Conservation (phyloP, 768 basidiomycete genomes). For the Clitopilus passeckerianus region DNA sequence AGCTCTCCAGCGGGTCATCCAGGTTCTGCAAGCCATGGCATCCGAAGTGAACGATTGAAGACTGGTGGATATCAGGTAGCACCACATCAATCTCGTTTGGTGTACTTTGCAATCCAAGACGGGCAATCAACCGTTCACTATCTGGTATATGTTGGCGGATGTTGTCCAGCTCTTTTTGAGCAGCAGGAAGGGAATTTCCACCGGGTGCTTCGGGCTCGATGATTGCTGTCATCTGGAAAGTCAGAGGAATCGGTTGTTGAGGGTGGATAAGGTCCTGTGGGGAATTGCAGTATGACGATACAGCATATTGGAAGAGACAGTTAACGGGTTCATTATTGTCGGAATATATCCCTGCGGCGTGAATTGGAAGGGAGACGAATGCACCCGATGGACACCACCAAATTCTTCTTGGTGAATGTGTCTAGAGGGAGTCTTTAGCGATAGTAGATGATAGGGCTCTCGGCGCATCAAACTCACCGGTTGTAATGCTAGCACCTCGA, state of each 20-base stretch:
- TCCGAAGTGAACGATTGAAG: constrained; percentile 15
- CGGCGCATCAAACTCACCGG: neutral
- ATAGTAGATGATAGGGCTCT: neutral
- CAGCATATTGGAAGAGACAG: constrained; percentile 7
- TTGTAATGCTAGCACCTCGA: neutral
- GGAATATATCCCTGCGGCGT: constrained; percentile 9
- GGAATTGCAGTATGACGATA: constrained; percentile 16
- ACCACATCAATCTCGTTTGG: neutral
- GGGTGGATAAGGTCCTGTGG: neutral
- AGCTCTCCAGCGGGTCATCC: constrained; percentile 10
- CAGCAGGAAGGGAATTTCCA: neutral
- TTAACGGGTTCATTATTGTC: neutral
- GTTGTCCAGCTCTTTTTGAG: neutral
- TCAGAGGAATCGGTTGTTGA: neutral
- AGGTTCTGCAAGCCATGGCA: constrained; percentile 20
- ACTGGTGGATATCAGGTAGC: neutral
- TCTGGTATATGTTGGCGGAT: neutral
- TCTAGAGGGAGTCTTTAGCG: neutral
- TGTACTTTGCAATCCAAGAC: neutral
- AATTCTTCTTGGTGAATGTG: constrained; percentile 2
- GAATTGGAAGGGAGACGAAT: constrained; percentile 13
- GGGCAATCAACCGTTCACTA: neutral
- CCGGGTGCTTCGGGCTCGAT: neutral
- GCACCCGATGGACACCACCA: constrained; percentile 13
- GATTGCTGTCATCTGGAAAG: neutral